phyloP scores from a whole-genome alignment of 768 basidiomycete species.

The Dacryopinax primogenitus region DNA sequence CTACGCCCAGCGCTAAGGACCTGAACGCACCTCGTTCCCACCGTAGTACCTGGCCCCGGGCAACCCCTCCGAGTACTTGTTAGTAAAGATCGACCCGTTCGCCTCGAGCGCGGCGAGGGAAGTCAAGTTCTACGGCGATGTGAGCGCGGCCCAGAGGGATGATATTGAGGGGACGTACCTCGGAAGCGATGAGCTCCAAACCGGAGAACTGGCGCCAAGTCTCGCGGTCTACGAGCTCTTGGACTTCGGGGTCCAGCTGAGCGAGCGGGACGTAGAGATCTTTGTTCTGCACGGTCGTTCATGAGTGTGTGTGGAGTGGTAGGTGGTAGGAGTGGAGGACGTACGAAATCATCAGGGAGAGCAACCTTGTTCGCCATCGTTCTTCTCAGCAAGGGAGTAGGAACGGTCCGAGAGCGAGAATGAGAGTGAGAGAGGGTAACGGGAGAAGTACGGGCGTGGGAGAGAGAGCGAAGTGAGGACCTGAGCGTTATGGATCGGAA shows the following conservation, averaged over 20 bases:
- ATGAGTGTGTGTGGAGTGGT: background rate
- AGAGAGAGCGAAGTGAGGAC: background rate
- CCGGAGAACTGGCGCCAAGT: slow-evolving; percentile 97
- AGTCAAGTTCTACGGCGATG: slow-evolving; percentile 67
- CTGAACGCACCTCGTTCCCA: slow-evolving; percentile 61
- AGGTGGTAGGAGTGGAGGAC: background rate
- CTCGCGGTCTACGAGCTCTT: slow-evolving; percentile 97
- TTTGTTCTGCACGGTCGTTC: slow-evolving; percentile 54
- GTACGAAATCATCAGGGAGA: background rate
- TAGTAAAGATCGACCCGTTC: slow-evolving; percentile 95
- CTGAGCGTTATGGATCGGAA: background rate
- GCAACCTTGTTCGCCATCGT: background rate
- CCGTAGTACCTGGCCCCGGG: slow-evolving; percentile 95
- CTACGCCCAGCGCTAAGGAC: background rate
- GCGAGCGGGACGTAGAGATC: slow-evolving; percentile 75
- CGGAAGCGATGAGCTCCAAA: slow-evolving; percentile 96
- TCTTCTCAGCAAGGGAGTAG: background rate
- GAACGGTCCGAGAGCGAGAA: background rate
- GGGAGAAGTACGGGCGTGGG: background rate
- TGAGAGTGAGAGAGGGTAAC: background rate
- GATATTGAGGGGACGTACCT: slow-evolving; percentile 43
- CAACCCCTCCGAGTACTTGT: slow-evolving; percentile 99
- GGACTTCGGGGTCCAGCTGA: slow-evolving; percentile 86
- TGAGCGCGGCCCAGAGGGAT: slow-evolving; percentile 5
- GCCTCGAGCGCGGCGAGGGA: slow-evolving; percentile 93